Evolutionary conservation across 768 basidiomycete species (phyloP), one percentile per base, ranked within the genome.

Genomic region (Mycena sanguinolenta): DNA sequence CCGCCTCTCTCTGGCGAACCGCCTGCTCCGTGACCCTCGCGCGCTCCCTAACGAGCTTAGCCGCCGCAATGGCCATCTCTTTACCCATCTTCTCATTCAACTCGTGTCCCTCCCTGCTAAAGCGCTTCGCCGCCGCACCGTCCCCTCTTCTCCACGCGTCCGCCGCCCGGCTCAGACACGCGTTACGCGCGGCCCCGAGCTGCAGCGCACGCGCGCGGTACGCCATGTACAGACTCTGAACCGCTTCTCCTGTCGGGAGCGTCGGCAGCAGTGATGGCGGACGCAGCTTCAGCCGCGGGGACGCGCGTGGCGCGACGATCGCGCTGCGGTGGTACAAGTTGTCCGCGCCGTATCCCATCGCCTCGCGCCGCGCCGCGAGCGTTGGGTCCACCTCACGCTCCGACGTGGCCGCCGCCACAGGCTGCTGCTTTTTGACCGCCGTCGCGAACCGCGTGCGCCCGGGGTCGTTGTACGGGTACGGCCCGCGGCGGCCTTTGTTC

Each of bases 71-170:
- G 12, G 88, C 86, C 86, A 96, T 95, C 83, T 98, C 98, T 28
- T 81, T 84, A 50, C 89, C 85, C 95, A 99, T 98, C 80, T 94
- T 94, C 50, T 89, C 90, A 76, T 99, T 99, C 68, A 98, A 83
- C 49, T 97, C 95, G 75, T 97, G 95, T 1, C 96, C 98, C 77
- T 99, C 97, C 49, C 95, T 85, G 71, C 93, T 95, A 82, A 97
- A 99, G 55, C 95, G 86, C 81, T 98, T 98, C 42, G 98, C 98
- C 0, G 94, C 93, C 0, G 97, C 96, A 3, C 97, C 97, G 74
- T 99, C 98, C 1, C 97, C 97, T 2, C 95, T 88, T 63, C 95
- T 87, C 95, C 96, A 99, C 4, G 97, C 96, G 75, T 98, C 96
- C 3, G 98, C 97, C 16, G 98, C 98, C 52, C 96, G 90, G 2